A percentile compares a stretch with the other conserved stretches of the same genome.
Conservation (phyloP, 129 eudicot genomes). For the Lactuca saligna region DNA sequence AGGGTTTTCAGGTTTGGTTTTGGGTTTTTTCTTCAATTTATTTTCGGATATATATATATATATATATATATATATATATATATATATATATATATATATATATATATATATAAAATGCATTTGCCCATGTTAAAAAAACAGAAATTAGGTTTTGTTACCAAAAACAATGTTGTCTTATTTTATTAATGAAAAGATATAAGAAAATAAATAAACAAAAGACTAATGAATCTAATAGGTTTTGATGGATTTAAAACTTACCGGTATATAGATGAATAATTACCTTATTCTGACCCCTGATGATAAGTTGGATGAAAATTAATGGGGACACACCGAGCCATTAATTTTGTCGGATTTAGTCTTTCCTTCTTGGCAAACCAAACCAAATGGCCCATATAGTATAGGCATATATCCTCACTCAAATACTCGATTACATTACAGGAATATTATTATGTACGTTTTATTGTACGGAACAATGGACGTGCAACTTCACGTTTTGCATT, state of each 20-base stretch:
- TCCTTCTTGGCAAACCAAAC: background rate
- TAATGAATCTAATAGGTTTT: background rate
- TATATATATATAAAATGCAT: too few relatives aligned
- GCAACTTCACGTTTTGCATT: conserved; percentile 5
- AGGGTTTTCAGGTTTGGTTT: too few relatives aligned
- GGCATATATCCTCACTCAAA: conserved; percentile 9
- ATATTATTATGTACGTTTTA: conserved; percentile 3
- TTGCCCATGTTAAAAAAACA: too few relatives aligned
- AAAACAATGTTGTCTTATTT: too few relatives aligned
- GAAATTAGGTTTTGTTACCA: too few relatives aligned
- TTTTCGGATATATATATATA: too few relatives aligned
- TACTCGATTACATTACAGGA: too few relatives aligned
- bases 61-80: too few relatives aligned
- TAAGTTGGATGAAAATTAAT: background rate
- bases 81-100: too few relatives aligned
- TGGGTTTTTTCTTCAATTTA: too few relatives aligned
- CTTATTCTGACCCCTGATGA: background rate
- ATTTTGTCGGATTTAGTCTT: background rate
- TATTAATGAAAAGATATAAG: too few relatives aligned
- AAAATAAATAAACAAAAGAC: too few relatives aligned
- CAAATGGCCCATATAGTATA: conserved; percentile 7
- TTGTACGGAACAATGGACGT: conserved; percentile 16
- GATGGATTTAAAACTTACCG: background rate
- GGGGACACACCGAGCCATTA: background rate
- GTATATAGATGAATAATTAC: background rate